Base-by-base conservation (phyloP, 371 early-diverging fungal genomes). In the Mucor irregularis region DNA sequence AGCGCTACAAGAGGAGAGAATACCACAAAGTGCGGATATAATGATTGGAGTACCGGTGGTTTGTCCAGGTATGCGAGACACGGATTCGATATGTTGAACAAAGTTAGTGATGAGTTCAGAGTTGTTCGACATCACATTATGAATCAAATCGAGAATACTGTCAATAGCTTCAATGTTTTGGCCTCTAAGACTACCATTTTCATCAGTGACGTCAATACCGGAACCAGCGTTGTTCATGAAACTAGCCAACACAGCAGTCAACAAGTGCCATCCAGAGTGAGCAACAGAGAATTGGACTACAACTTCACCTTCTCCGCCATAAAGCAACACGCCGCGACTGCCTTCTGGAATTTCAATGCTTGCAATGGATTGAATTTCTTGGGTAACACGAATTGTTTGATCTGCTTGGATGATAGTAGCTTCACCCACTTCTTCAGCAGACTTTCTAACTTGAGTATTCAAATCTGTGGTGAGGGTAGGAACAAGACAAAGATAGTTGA, bases 241-340 rank as follows among this genome's bases (percentile, higher is more conserved):
- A n/a, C 45, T 45, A 11, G 58, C 56, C 35, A 76, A 54, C 0
- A 64, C 53, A 21, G 53, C 44, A 2, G 48, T 45, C 31, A 76
- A 30, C 9, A 76, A 14, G 37, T 69, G 69, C 78, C 78, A 78
- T 5, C 73, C 71, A 5, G 75, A 73, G 42, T 66, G 66, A 2
- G 42, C 8, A 0, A 54, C 16, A 7, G 37, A 8, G 48, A 66
- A 78, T 29, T 64, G 62, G 9, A 78, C 57, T 13, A 71, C 46
- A 3, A 50, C 61, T 1, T 56, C 13, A 10, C 56, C 57, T 4
- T 60, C 60, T 4, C 37, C 10, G 6, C 14, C 42, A 14, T 61
- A 64, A 5, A 73, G 13, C 0, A 73, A 39, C 13, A 38, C 34
- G 10, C 74, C 77, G 6, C 25, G 39, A 1, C 57, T 49, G 0